Evolutionary conservation across 805 yeast genomes (phyloP).

Genomic region (Saccharomyces kudriavzevii): DNA sequence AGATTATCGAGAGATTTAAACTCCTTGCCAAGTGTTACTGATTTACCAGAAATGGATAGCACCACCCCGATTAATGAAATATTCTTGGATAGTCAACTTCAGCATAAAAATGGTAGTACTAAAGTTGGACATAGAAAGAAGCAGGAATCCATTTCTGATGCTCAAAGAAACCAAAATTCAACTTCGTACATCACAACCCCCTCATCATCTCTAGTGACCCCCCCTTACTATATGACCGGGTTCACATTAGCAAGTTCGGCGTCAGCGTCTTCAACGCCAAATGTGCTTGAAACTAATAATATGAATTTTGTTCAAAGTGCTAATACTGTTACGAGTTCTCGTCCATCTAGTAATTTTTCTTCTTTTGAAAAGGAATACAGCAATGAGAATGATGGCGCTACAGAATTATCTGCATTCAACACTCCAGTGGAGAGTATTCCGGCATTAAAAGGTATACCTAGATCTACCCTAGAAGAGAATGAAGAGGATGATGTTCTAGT

Average conservation of each 20-base stretch:
- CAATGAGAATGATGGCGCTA: constrained; percentile 7
- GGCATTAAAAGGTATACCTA: constrained; percentile 12
- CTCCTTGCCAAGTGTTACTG: constrained; percentile 15
- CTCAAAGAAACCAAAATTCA: constrained; percentile 3
- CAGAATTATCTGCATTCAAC: constrained; percentile 12
- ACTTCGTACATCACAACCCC: constrained; percentile 6
- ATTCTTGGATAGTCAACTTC: constrained; percentile 19
- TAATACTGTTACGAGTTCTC: constrained; percentile 7
- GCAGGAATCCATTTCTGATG: constrained; percentile 28
- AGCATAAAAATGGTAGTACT: constrained; percentile 3
- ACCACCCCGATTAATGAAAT: constrained; percentile 10
- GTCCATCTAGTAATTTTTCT: not conserved
- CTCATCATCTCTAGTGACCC: constrained; percentile 12
- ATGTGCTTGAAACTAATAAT: constrained; percentile 8
- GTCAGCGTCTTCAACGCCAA: constrained; percentile 19
- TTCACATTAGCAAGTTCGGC: constrained; percentile 11
- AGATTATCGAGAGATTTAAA: constrained; percentile 24
- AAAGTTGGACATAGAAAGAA: constrained; percentile 21
- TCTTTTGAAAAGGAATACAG: constrained; percentile 5
- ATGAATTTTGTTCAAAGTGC: not conserved
- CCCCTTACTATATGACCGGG: constrained; percentile 10
- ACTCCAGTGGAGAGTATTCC: constrained; percentile 13
- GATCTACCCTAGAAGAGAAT: constrained; percentile 7
- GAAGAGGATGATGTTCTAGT: constrained; percentile 9
- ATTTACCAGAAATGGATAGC: constrained; percentile 4